These are phyloP conservation scores for Plasmodium cynomolgi DNA, from an alignment of 169 alveolate genomes.

Conservation along the genomic window DNA sequence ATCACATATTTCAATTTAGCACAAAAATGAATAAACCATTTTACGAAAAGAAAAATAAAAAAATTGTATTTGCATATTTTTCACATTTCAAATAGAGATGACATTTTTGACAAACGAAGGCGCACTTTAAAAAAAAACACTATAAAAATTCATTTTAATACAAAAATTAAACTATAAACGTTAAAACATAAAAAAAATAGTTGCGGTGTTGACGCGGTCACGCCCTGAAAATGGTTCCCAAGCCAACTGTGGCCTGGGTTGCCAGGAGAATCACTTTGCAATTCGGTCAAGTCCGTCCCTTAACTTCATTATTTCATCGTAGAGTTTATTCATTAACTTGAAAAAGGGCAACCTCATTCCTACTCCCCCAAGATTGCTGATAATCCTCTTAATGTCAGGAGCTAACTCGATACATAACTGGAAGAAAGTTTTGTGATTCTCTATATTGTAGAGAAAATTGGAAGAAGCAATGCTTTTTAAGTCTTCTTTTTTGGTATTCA, in stretches of 20 bases:
- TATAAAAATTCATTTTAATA: not conserved
- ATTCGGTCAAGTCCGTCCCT: slow-evolving; percentile 41
- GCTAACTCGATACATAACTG: slow-evolving; percentile 38
- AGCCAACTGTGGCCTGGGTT: not conserved
- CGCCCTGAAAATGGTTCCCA: not conserved
- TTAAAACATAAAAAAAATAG: slow-evolving; percentile 21
- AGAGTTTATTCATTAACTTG: slow-evolving; percentile 27
- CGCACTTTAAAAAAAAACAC: not conserved
- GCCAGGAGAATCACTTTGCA: not conserved
- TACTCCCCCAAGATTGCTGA: slow-evolving; percentile 32
- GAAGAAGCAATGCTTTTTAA: slow-evolving; percentile 11
- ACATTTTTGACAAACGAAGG: not conserved
- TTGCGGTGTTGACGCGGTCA: not conserved
- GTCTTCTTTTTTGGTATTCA: slow-evolving; percentile 17
- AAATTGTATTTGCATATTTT: not conserved
- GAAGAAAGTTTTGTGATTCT: slow-evolving; percentile 50
- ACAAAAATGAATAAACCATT: not conserved
- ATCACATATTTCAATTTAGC: not conserved
- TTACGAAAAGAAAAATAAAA: not conserved
- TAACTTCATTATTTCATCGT: slow-evolving; percentile 49
- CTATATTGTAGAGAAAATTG: slow-evolving; percentile 30
- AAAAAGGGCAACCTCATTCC: slow-evolving; percentile 31
- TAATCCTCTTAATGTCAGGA: slow-evolving; percentile 61
- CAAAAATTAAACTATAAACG: slow-evolving; percentile 20
- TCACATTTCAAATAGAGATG: not conserved